Evolutionary conservation across 1,284 basidiomycete genomes (phyloP), one percentile per base, ranked within the genome.

Genomic region (Fomitopsis betulina): DNA sequence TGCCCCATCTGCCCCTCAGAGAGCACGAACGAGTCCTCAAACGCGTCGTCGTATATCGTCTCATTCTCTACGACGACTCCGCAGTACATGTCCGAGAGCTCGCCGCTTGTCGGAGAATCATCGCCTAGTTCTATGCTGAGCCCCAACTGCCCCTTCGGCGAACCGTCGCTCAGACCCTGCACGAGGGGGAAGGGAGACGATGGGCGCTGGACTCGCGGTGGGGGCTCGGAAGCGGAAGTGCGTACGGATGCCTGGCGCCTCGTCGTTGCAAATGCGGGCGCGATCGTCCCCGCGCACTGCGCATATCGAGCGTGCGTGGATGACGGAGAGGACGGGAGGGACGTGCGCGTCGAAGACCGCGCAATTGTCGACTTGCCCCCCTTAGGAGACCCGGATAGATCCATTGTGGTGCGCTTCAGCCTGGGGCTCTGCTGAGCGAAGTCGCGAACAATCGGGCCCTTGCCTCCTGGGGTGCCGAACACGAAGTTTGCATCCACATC

Each of bases 321-420:
- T 9, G 43, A 42, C 6, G 63, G 63, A 3, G 65, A 64, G 2
- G 65, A 55, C 12, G 65, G 64, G 8, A 67, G 58, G 1, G 65
- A 67, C 47, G 53, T 63, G 60, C 35, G 60, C 10, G 54, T 51
- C 50, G 27, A 19, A 9, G 40, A 53, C 3, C 32, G 49, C 17
- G 5, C 8, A 8, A 37, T 17, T 19, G 49, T 32, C 4, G 47
- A 12, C 47, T 35, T 15, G 4, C 10, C 32, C 7, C 32, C 32
- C 19, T 35, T 37, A 4, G 30, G 49, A 19, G 49, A 51, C 32
- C 23, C 49, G n/a, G 23, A 35, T 35, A 51, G 17, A 21, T 35
- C 49, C 7, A 51, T 25, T 35, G 12, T 61, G 58, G 7, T 32
- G 40, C 5, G 56, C 47, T 3, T 47, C 55, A 37, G 35, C 35